Base-by-base conservation (phyloP, 1,139 yeast species). In the Petasospora rhodanensis region DNA sequence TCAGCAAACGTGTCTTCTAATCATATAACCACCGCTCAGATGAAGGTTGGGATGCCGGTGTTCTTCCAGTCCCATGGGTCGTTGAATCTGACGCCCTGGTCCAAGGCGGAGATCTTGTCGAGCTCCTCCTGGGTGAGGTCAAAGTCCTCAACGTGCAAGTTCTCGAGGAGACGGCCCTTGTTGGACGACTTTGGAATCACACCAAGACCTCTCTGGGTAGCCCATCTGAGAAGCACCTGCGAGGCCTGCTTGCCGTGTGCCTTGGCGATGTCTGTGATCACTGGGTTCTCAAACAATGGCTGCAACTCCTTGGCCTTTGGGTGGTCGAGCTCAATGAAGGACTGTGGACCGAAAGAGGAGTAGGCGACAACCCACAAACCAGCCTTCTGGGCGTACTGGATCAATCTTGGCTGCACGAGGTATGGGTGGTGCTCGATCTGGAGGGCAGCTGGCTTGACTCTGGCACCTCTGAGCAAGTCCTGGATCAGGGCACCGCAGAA, bases 311-410 rank as follows among this genome's bases (percentile, higher is more conserved):
- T 59, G 12, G 84, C 89, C 40, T 63, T 61, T 30, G 70, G 65
- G 41, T 53, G 75, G 60, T 59, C 41, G 20, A 80, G 59, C 56
- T 81, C 89, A 43, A 79, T 55, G 58, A 80, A 81, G 8, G 86
- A 77, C 57, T 76, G 83, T 20, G 89, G 87, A 27, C 91, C 91
- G 54, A 85, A 82, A n/a, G 95, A 80, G 7, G 95, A 85, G 68
- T 86, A 86, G 20, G 82, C 96, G 34, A 42, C 45, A 29, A 42
- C 45, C 31, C 31, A 34, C 52, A 86, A 74, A 29, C 73, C 78
- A 47, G 73, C 61, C 26, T 62, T 51, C 57, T 82, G 74, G 43
- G 45, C 45, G 24, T 38, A 84, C 49, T 79, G 70, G 43, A 85
- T 59, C 55, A 85, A 68, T 47, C 68, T 68, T 42, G 73, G 74